Base-by-base conservation (phyloP, 306 rosid genomes). In the Fragaria vesca region DNA sequence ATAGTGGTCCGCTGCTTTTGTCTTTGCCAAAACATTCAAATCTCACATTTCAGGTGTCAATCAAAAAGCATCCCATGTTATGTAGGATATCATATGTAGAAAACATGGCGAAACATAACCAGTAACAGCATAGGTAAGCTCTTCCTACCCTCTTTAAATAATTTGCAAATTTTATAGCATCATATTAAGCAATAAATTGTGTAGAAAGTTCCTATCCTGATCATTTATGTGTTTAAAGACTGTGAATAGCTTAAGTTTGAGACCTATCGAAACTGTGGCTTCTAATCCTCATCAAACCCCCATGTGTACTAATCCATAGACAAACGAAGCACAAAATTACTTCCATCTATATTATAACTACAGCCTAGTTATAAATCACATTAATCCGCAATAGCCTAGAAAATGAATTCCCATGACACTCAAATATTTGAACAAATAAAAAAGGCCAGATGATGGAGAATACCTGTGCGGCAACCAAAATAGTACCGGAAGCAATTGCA, bases 391-490 rank as follows among this genome's bases (percentile, higher is more conserved):
- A 18, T n/a, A 3, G 3, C 58, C 24, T 52, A 52, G 24, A 52
- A 52, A 54, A 16, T 18, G 46, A 43, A 48, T 57, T 57, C 13
- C 62, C 12, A 50, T 4, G 34, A 71, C 6, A 2, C 38, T 52
- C 63, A 40, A 15, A 38, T 16, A 38, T n/a, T 30, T 48, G 12
- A 34, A 73, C 42, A 66, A 20, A 69, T 54, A 10, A 51, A 26
- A 1, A 10, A 11, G 12, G 26, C 9, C 58, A 32, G 43, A 20
- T 6, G 10, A 24, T 9, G 2, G 46, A 61, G 26, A 30, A 47
- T 90, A 94, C 98, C 97, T 89, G 89, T 28, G 80, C 84, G 43
- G 91, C 74, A 58, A 88, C 98, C 87, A 94, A 84, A 80, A 94
- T 89, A 40, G 85, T 75, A 69, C 98, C 98, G 0, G 87, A 54